Base-by-base conservation (phyloP, 768 basidiomycete genomes). In the Cystofilobasidium bisporidii region DNA sequence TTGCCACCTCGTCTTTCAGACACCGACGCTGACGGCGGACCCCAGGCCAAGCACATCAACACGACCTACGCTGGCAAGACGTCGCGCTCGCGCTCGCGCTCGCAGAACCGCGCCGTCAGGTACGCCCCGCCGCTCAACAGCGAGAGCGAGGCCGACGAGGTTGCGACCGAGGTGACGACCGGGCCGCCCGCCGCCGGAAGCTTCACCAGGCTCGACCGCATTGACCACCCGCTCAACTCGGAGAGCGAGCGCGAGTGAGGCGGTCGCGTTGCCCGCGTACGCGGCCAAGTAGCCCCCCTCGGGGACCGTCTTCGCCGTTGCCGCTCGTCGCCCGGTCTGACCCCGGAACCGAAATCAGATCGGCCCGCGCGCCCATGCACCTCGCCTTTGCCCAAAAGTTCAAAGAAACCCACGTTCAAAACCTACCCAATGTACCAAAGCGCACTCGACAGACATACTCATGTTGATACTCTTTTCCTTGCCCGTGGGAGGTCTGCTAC, bases 81-180 rank as follows among this genome's bases (percentile, higher is more conserved):
- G 53, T 3, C 26, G 18, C 53, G 53, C 53, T 56, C 53, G 53
- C 48, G 48, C 48, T 50, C 48, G 48, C 53, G 53, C 26, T 56
- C 53, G 26, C 53, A 56, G 53, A 56, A 56, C 53, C 53, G 53
- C 15, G 15, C 11, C 15, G 53, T 56, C 8, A 11, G 28, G 15
- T 56, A 56, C 53, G 4, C 30, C 15, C 28, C 28, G 9, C 53
- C 53, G 53, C 26, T 56, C 28, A 56, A 56, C 53, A 15, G 15
- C 28, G 53, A 56, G 53, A 30, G 28, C 53, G 53, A 56, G 53
- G 3, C 53, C 28, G 53, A 56, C 53, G 53, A 56, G 30, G 53
- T 56, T 30, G 18, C 6, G 18, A 56, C 53, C 18, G 28, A 28
- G 28, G 3, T 5, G 28, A 56, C 28, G 26, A 56, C 53, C 30